These are phyloP conservation scores for Volutella citrinella DNA, from an alignment of 2,329 filamentous ascomycete genomes.

Conservation along the genomic window DNA sequence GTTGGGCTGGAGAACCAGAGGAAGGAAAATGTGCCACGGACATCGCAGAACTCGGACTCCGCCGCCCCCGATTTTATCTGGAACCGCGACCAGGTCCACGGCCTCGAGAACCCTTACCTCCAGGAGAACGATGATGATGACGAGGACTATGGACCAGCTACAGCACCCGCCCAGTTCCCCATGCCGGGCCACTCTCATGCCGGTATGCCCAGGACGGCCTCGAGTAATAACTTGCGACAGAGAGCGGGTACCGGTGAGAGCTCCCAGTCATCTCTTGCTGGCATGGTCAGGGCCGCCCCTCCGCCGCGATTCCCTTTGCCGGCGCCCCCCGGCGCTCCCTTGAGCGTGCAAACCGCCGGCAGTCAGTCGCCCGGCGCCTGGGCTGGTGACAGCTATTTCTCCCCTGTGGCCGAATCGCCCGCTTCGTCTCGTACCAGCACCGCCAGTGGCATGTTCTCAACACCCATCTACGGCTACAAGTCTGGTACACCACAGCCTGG, in stretches of 20 bases:
- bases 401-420: slow-evolving; percentile 77
- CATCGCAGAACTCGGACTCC: slow-evolving; percentile 45
- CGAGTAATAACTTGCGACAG: slow-evolving; percentile 70
- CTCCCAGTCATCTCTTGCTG: slow-evolving; percentile 53
- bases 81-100: slow-evolving; percentile 64
- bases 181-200: slow-evolving; percentile 25
- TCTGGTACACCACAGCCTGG: slow-evolving; percentile 61
- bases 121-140: slow-evolving; percentile 59
- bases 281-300: slow-evolving; percentile 56
- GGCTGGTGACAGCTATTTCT: slow-evolving; percentile 86
- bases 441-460: slow-evolving; percentile 67
- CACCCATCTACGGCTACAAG: slow-evolving; percentile 64
- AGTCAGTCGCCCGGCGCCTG: slow-evolving; percentile 58
- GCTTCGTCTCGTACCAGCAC: slow-evolving; percentile 73
- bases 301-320: slow-evolving; percentile 71
- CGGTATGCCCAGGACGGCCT: slow-evolving; percentile 45
- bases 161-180: slow-evolving; percentile 34
- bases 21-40: slow-evolving; percentile 53
- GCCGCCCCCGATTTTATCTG: slow-evolving; percentile 74
- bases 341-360: slow-evolving; percentile 66
- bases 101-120: slow-evolving; percentile 79
- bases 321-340: slow-evolving; percentile 48
- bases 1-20: slow-evolving; percentile 74
- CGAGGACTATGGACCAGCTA: slow-evolving; percentile 44
- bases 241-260: slow-evolving; percentile 75